Conservation (phyloP, 441 rosid genomes). For the Isatis lusitanica region DNA sequence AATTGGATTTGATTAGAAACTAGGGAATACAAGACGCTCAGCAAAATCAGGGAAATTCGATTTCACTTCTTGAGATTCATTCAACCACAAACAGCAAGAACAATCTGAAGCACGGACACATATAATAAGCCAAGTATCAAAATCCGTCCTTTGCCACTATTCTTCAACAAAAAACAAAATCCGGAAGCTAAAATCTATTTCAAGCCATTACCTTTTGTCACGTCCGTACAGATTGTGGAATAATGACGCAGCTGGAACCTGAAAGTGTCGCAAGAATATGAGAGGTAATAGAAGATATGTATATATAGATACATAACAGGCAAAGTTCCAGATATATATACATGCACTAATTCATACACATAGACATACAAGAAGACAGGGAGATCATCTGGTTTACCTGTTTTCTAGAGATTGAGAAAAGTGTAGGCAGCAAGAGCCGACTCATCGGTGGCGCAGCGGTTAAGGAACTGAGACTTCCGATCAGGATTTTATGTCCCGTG, state of each 20-base stretch:
- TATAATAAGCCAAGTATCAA: slow-evolving; percentile 3
- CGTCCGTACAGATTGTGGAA: slow-evolving; percentile 27
- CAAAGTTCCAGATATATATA: background rate
- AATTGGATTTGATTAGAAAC: background rate
- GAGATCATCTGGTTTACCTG: slow-evolving; percentile 42
- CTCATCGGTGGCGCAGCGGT: slow-evolving; percentile 35
- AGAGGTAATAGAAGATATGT: background rate
- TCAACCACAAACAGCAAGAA: slow-evolving; percentile 1
- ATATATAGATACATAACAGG: background rate
- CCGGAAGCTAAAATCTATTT: background rate
- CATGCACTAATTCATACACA: background rate
- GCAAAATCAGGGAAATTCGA: background rate
- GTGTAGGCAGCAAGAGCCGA: slow-evolving; percentile 41
- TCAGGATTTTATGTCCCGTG: background rate
- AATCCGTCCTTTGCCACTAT: slow-evolving; percentile 5
- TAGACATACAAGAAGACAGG: background rate
- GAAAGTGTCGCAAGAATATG: slow-evolving; percentile 15
- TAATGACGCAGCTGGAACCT: slow-evolving; percentile 48
- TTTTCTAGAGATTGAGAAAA: slow-evolving; percentile 41
- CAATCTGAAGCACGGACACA: background rate
- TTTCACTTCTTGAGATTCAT: slow-evolving; percentile 8
- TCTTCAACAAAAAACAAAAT: background rate
- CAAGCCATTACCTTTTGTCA: slow-evolving; percentile 57
- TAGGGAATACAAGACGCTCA: background rate
- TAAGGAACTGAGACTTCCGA: background rate